Percentiles rank a stretch among this genome's conserved stretches.
Conservation (phyloP, 441 rosid genomes). For the Metrosideros polymorpha region DNA sequence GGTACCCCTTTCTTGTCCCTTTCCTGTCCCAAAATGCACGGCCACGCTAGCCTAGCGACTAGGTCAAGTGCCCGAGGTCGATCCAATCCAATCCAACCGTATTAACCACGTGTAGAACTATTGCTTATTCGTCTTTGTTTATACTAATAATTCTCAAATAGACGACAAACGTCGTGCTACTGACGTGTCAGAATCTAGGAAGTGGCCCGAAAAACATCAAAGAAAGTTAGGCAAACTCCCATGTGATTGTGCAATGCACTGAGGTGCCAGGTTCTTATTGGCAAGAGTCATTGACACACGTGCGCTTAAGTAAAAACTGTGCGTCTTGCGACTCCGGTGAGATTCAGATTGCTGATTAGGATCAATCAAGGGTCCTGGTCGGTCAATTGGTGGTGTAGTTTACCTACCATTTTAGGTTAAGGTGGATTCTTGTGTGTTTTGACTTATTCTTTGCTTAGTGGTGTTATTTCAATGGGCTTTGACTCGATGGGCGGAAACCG, state of each 20-base stretch:
- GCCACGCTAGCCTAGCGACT: not conserved
- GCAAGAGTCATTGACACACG: not conserved
- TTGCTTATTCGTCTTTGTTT: not conserved
- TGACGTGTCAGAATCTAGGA: not conserved
- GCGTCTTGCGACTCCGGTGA: not conserved
- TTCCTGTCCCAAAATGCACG: not conserved
- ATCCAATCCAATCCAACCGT: not conserved
- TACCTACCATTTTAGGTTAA: not conserved
- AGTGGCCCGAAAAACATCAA: not conserved
- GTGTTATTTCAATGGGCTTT: not conserved
- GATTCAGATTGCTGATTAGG: not conserved
- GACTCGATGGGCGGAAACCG: not conserved
- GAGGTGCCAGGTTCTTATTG: not conserved
- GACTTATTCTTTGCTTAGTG: not conserved
- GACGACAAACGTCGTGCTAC: not conserved
- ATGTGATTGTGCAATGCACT: not conserved
- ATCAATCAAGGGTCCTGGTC: not conserved
- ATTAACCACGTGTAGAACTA: not conserved
- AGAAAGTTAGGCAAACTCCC: not conserved
- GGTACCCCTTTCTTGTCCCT: not conserved
- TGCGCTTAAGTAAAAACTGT: not conserved
- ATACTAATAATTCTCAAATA: fast-evolving
- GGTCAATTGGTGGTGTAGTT: not conserved
- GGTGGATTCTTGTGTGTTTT: not conserved
- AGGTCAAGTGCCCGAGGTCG: not conserved